Evolutionary conservation across 2,329 filamentous ascomycete species (phyloP), one percentile per base, ranked within the genome.

Genomic region (Tothia fuscella): DNA sequence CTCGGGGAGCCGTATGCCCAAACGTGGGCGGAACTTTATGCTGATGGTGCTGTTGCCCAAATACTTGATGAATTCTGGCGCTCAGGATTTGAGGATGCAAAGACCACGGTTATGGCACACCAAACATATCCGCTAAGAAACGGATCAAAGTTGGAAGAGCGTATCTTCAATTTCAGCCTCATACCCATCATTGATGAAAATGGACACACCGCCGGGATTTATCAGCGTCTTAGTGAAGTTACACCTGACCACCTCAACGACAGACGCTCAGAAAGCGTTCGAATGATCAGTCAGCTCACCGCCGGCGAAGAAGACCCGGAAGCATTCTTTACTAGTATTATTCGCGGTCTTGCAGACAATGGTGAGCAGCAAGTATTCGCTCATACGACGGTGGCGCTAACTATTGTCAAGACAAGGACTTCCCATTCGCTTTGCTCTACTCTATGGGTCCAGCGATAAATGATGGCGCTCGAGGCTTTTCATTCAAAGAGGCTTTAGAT

Each of bases 131-230:
- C 32, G 14, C 19, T 41, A 19, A 26, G 38, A 6, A 37, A 42
- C 21, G 40, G 40, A 12, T 13, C 26, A 12, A 28, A 30, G 24
- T 32, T 42, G 67, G 77, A 25, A 61, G 72, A 5, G 13, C 31
- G 28, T 14, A 36, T 36, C 16, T 35, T 42, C n/a, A 36, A 35
- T 54, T 81, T 33, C 75, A 16, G 70, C 66, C 2, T 82, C 21
- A 17, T 42, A 14, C 40, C 40, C 10, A 37, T 42, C 20, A 36
- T 42, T 14, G 40, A 42, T 16, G 40, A 37, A 19, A 17, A 36
- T 9, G 40, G 40, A 17, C 20, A 7, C 9, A 42, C 40, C 5
- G 26, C 37, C 9, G 38, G 38, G 3, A 32, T 41, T 14, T 41
- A 41, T 30, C 9, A 41, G 38, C 38, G 17, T 13, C 17, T 41